Evolutionary conservation across 495 filamentous ascomycete species (phyloP).

Genomic region (Neurospora sp.): DNA sequence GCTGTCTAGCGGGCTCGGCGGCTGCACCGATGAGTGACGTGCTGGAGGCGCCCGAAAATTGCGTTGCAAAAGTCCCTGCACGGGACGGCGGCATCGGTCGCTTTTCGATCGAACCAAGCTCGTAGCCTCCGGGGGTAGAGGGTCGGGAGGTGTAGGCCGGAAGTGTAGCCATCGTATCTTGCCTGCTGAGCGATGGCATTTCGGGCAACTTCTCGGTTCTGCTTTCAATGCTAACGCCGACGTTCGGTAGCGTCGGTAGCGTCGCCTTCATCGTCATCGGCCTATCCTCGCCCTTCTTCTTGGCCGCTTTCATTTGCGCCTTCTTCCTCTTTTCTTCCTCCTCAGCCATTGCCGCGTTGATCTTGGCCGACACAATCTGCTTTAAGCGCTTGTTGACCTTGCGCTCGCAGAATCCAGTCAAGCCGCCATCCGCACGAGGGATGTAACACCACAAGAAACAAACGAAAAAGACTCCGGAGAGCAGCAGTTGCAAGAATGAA

Average conservation of each 20-base stretch:
- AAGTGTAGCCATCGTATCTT: conserved; percentile 57
- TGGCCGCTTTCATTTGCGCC: conserved; percentile 47
- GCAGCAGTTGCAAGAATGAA: conserved; percentile 59
- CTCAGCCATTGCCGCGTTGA: conserved; percentile 75
- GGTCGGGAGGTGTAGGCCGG: conserved; percentile 51
- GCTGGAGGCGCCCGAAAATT: conserved; percentile 34
- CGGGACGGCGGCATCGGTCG: conserved; percentile 28
- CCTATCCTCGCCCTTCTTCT: conserved; percentile 41
- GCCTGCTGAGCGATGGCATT: conserved; percentile 52
- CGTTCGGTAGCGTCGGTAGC: conserved; percentile 45
- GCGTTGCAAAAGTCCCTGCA: conserved; percentile 29
- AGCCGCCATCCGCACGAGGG: conserved; percentile 61
- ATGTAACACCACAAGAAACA: conserved; percentile 88
- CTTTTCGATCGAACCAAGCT: conserved; percentile 36
- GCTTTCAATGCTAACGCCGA: conserved; percentile 8
- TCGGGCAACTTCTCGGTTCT: conserved; percentile 43
- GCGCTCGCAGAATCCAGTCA: conserved; percentile 75
- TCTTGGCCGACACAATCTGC: conserved; percentile 68
- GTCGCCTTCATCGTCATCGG: conserved; percentile 49
- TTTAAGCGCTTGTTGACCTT: conserved; percentile 77
- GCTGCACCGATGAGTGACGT: conserved; percentile 49
- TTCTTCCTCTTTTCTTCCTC: conserved; percentile 49
- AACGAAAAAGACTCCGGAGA: conserved; percentile 68
- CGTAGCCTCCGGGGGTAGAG: conserved; percentile 39
- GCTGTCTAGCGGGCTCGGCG: conserved; percentile 45